Conservation (phyloP, 768 basidiomycete genomes). For the Tylopilus sp. region DNA sequence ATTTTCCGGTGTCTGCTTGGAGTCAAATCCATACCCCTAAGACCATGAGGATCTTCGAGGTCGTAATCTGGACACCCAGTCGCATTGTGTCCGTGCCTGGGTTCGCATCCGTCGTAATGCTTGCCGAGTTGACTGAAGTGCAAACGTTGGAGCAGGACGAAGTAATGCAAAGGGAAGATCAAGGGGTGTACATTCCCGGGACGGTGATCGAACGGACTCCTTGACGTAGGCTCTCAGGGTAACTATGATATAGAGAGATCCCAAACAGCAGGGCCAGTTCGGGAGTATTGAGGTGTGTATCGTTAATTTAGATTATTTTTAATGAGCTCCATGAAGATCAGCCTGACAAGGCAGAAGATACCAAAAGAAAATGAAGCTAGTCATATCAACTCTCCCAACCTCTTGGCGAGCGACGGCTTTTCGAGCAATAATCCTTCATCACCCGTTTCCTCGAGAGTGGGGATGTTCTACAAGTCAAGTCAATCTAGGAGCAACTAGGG, state of each 20-base stretch:
- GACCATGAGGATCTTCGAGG: not conserved
- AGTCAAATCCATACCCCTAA: not conserved
- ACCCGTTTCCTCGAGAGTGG: constrained; percentile 67
- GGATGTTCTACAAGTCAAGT: constrained; percentile 49
- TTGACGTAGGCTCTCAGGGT: not conserved
- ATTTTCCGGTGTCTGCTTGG: too few species aligned
- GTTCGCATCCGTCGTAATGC: not conserved
- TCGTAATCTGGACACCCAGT: not conserved
- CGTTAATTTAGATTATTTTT: too few species aligned
- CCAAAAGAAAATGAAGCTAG: not conserved
- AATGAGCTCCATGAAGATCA: not conserved
- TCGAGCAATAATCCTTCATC: constrained; percentile 16
- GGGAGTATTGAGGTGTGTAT: too few species aligned
- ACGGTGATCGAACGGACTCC: not conserved
- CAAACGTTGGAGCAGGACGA: not conserved
- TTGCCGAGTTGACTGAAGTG: not conserved
- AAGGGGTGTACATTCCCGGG: not conserved
- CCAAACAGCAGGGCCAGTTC: too few species aligned
- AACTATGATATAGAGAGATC: not conserved
- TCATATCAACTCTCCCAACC: constrained; percentile 9
- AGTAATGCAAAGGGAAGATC: not conserved
- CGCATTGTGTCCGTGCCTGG: not conserved
- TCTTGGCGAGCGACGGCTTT: constrained; percentile 5
- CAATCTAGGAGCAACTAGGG: not conserved
- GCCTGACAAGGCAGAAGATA: not conserved